Evolutionary conservation across 208 protist genomes (phyloP).

Genomic region (Acanthamoeba royreba): DNA sequence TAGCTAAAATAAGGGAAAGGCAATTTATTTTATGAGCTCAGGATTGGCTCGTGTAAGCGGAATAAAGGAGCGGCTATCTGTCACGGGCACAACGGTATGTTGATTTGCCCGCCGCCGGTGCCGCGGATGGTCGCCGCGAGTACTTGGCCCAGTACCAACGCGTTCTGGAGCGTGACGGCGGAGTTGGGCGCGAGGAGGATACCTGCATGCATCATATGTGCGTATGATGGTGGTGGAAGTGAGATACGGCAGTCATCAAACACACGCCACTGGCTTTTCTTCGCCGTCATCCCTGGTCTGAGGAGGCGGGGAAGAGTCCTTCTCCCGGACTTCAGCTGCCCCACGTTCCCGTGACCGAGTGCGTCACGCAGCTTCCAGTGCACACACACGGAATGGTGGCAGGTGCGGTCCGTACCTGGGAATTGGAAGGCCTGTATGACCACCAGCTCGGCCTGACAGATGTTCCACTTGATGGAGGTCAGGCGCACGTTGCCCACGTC

Average conservation of each 20-base stretch:
- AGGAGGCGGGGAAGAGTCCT: background rate
- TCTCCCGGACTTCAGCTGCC: no score
- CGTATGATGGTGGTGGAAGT: background rate
- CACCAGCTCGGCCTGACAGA: background rate
- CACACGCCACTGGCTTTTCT: no score
- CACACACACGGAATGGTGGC: background rate
- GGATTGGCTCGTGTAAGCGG: no score
- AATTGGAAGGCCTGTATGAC: constrained; percentile 10
- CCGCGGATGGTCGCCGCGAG: background rate
- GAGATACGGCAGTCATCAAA: background rate
- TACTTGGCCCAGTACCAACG: background rate
- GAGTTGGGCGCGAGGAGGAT: background rate
- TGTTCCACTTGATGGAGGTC: background rate
- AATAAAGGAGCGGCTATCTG: no score
- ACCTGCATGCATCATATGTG: background rate
- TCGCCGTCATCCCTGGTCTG: no score
- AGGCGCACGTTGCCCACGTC: background rate
- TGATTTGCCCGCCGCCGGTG: background rate
- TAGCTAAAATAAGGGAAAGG: no score
- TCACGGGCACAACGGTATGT: background rate
- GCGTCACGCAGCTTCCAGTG: no score
- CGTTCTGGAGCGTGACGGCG: constrained; percentile 1
- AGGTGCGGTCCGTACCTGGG: background rate
- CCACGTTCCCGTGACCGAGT: no score
- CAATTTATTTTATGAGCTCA: no score